A percentile compares a stretch with the other conserved stretches of the same genome.
Conservation (phyloP, 768 basidiomycete genomes). For the Amanita muscaria region DNA sequence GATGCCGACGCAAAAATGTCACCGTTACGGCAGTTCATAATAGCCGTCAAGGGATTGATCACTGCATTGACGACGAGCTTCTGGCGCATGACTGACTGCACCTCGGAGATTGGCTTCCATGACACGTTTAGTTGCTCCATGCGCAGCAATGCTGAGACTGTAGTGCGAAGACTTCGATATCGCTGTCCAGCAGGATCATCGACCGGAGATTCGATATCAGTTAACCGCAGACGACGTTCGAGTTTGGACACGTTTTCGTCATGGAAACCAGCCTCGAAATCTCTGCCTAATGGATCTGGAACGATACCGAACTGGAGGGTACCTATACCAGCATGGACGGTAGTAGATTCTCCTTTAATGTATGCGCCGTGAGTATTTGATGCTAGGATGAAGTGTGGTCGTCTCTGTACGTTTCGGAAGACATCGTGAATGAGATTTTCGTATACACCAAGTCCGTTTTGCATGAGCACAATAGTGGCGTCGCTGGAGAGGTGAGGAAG, state of each 20-base stretch:
- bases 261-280: slow-evolving; percentile 50
- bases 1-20: slow-evolving; percentile 43
- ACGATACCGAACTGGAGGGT: slow-evolving; percentile 71
- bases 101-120: slow-evolving; percentile 56
- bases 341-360: slow-evolving; percentile 39
- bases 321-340: slow-evolving; percentile 66
- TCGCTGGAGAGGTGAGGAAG: slow-evolving; percentile 50
- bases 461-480: slow-evolving; percentile 85
- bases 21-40: slow-evolving; percentile 76
- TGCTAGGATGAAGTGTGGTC: slow-evolving; percentile 83
- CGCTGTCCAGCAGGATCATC: slow-evolving; percentile 30
- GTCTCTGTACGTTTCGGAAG: slow-evolving; percentile 62
- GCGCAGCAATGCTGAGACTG: slow-evolving; percentile 54
- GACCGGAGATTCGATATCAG: slow-evolving; percentile 38
- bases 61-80: slow-evolving; percentile 77
- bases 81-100: slow-evolving; percentile 64
- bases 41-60: slow-evolving; percentile 80
- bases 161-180: slow-evolving; percentile 58
- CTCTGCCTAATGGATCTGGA: slow-evolving; percentile 52
- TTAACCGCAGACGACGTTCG: slow-evolving; percentile 38
- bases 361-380: slow-evolving; percentile 78
- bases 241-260: slow-evolving; percentile 23
- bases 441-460: slow-evolving; percentile 92
- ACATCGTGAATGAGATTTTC: slow-evolving; percentile 60
- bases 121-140: slow-evolving; percentile 46